phyloP scores from a whole-genome alignment of 2,329 filamentous ascomycete species.

The Fusarium poae region DNA sequence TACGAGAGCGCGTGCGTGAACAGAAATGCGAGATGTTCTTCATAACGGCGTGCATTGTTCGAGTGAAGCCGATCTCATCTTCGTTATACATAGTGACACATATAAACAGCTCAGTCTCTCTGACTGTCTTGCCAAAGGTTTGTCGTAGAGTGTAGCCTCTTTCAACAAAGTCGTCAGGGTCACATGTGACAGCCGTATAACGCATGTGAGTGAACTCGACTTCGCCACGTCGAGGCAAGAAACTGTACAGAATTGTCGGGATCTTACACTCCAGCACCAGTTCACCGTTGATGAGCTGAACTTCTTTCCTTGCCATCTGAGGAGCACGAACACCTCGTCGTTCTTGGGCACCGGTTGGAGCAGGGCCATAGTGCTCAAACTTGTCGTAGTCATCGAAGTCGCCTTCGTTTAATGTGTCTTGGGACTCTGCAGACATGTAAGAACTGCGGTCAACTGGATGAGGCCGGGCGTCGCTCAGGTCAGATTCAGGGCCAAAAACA shows the following conservation, averaged over 20 bases:
- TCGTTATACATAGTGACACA: constrained; percentile 99
- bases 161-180: constrained; percentile 91
- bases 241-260: constrained; percentile 97
- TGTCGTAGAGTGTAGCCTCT: constrained; percentile 94
- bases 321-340: constrained; percentile 87
- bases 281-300: constrained; percentile 96
- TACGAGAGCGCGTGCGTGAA: constrained; percentile 88
- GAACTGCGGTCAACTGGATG: constrained; percentile 67
- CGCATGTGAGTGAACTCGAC: constrained; percentile 99
- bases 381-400: constrained; percentile 63
- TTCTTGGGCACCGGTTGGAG: constrained; percentile 87
- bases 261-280: constrained; percentile 99
- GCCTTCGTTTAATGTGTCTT: constrained; percentile 67
- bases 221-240: constrained; percentile 91
- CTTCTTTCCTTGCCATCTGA: constrained; percentile 93
- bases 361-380: constrained; percentile 86
- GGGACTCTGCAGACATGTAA: constrained; percentile 64
- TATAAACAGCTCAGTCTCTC: constrained; percentile 96
- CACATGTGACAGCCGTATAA: constrained; percentile 98
- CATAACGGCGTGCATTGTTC: constrained; percentile 99
- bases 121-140: constrained; percentile 83
- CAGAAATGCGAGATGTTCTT: constrained; percentile 98
- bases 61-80: constrained; percentile 94
- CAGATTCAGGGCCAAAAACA: constrained; percentile 75
- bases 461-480: constrained; percentile 65